These are phyloP conservation scores for Phyllosticta citriasiana DNA, from an alignment of 2,329 filamentous ascomycete genomes.

Conservation along the genomic window DNA sequence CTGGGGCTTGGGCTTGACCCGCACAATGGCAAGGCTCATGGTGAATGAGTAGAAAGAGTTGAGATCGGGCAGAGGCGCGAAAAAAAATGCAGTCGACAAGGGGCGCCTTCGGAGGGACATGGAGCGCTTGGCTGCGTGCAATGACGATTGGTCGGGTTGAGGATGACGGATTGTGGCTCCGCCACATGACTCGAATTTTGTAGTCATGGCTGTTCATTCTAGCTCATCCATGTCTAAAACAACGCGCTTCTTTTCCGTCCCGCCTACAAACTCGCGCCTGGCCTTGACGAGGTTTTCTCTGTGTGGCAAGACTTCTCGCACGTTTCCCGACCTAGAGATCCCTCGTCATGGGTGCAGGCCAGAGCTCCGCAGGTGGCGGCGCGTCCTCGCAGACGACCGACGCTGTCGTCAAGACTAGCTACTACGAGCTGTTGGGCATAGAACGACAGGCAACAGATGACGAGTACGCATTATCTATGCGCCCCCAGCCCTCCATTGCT, in stretches of 20 bases:
- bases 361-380: slow-evolving; percentile 29
- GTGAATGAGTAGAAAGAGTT: background rate
- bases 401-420: slow-evolving; percentile 55
- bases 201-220: background rate
- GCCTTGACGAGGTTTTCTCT: background rate
- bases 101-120: background rate
- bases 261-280: background rate
- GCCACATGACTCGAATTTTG: background rate
- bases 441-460: slow-evolving; percentile 66
- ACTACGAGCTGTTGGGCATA: slow-evolving; percentile 76
- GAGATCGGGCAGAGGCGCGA: background rate
- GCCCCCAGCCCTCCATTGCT: background rate
- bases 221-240: background rate
- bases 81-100: background rate
- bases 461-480: slow-evolving; percentile 47
- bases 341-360: slow-evolving; percentile 35
- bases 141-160: background rate
- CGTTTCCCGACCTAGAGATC: background rate
- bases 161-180: background rate
- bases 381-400: slow-evolving; percentile 13
- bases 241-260: background rate
- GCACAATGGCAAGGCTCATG: background rate
- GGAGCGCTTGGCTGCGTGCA: background rate
- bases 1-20: background rate
- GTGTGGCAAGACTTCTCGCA: background rate